Evolutionary conservation across 1,284 basidiomycete species (phyloP), one percentile per base, ranked within the genome.

Genomic region (Inonotus obliquus): DNA sequence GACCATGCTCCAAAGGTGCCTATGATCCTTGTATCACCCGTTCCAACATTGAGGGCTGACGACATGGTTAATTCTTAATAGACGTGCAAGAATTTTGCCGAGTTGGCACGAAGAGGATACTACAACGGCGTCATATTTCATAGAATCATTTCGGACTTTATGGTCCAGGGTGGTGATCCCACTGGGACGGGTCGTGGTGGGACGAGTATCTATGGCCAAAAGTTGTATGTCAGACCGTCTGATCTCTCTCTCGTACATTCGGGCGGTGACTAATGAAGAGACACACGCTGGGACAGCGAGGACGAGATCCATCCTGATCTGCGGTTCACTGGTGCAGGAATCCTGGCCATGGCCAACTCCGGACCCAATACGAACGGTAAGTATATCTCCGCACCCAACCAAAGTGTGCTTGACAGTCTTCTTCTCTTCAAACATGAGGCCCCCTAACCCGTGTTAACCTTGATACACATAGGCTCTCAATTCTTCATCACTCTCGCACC

Each of bases 341-440:
- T 97, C 60, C 82, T 98, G 23, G 95, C 94, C 7, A 98, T 97
- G 95, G 95, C 95, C 2, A 98, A 98, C 73, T 89, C 91, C 39
- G 94, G 94, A 0, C 94, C 94, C 5, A 95, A 97, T 71, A 92
- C 91, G 11, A 97, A 97, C 71, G 93, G 94, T 87, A 63, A 56
- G 81, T 9, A 32, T 32, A 32, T 32, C 32, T 71, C 23, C 25
- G 13, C 32, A 14, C 35, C 19, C 17, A 32, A 29, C 9, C 25
- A 27, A 10, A 37, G 17, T 14, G 7, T 17, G 51, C 17, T 17
- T 19, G 17, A 49, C 25, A 49, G 21, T 41, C 23, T 49, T 17
- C 23, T 49, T 25, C 48, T 53, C 6, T 35, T 47, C 49, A 21
- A 6, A 9, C 17, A n/a, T 17, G 41, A n/a, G 39, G 11, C 17